These are phyloP conservation scores for Pseudonitzschia multiseries DNA, from an alignment of 108 stramenopile species.

Conservation along the genomic window DNA sequence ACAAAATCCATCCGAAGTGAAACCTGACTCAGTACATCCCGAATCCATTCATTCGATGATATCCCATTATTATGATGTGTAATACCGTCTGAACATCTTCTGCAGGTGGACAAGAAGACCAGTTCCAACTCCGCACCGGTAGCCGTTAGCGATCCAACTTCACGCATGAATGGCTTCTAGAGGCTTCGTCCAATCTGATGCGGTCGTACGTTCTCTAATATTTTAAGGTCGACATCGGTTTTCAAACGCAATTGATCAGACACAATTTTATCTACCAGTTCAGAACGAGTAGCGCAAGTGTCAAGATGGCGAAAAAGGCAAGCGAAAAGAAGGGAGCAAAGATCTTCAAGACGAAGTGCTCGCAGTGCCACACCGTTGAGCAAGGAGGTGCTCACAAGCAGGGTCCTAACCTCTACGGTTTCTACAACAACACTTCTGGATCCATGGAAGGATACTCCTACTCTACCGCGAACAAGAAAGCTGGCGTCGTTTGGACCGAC, in stretches of 20 bases:
- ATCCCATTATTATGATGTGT: too few relatives aligned
- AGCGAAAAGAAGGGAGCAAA: conserved; percentile 91
- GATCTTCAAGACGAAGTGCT: conserved; percentile 94
- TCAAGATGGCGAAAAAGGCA: conserved; percentile 49
- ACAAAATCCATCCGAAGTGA: not conserved
- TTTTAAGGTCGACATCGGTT: too few relatives aligned
- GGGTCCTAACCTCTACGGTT: conserved; percentile 99
- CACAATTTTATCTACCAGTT: not conserved
- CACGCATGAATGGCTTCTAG: not conserved
- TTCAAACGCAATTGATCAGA: not conserved
- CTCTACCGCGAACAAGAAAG: conserved; percentile 97
- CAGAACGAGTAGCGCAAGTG: not conserved
- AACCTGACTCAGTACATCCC: not conserved
- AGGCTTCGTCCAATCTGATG: conserved; percentile 1
- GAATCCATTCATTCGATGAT: not conserved
- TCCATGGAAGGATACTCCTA: conserved; percentile 96
- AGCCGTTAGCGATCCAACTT: conserved; percentile 1
- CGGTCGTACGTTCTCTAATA: not conserved
- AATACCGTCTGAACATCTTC: not conserved
- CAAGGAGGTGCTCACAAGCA: conserved; percentile 98
- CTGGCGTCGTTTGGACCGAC: conserved; percentile 92
- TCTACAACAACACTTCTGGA: conserved; percentile 97
- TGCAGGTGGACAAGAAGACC: not conserved
- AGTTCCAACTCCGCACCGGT: not conserved
- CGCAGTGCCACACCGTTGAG: conserved; percentile 99